Evolutionary conservation across 1,284 basidiomycete species (phyloP), one percentile per base, ranked within the genome.

Genomic region (Cryptococcus floricola): DNA sequence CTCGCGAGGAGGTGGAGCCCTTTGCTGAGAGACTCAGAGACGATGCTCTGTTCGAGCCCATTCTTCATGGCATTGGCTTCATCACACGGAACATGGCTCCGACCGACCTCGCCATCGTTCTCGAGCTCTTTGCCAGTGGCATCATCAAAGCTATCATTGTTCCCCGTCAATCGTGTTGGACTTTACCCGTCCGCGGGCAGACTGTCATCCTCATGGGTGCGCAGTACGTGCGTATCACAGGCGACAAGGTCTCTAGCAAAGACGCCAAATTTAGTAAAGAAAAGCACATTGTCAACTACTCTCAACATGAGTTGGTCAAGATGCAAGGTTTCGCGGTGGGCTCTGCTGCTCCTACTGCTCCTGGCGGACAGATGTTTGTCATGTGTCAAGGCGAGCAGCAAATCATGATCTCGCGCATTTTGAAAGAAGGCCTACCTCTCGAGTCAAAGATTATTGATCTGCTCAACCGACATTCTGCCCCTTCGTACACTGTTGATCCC

Each of bases 151-250:
- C 93, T 4, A 79, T 99, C 39, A 80, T 98, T 57, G 86, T 85
- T 0, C 85, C 94, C 1, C 84, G 87, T 39, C 91, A 95, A 47
- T 82, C 86, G 23, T 89, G 87, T 69, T 96, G 93, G 92, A 86
- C 83, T 19, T 74, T 97, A 13, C 89, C 91, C 3, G 83, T 93
- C 13, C 84, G 86, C 39, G 89, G 89, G 0, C 82, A 83, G 5
- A 83, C 85, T 4, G 93, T 98, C 14, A 81, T 97, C 39, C 86
- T 93, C 48, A 88, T 98, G 86, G 89, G 92, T 27, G 92, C 94
- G 6, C 95, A 98, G 73, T 96, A 91, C 71, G 75, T 87, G 37
- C 80, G 85, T 48, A 67, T 82, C 47, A 6, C 48, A 39, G 18
- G 48, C 39, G 13, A 37, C 38, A 13, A 31, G n/a, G n/a, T 49